These are phyloP conservation scores for Drosera capensis DNA, from an alignment of 148 eudicot genomes.

Conservation along the genomic window DNA sequence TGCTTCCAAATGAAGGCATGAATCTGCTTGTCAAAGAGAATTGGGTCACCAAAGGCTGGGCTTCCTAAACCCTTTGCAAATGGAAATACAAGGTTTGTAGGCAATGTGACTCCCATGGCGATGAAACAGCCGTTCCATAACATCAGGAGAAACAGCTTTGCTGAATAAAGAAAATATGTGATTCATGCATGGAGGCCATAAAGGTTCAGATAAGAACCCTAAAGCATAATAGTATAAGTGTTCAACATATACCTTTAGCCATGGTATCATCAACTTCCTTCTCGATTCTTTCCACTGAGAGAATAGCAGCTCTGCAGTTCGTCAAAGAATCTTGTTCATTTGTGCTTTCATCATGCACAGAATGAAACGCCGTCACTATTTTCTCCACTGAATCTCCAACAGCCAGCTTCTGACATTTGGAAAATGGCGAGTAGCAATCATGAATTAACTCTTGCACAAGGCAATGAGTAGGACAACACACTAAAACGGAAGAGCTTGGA, in stretches of 20 bases:
- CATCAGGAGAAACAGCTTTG: too few species aligned
- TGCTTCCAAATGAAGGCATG: too few species aligned
- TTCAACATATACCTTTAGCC: constrained; percentile 47
- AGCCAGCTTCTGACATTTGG: constrained; percentile 56
- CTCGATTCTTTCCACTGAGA: constrained; percentile 35
- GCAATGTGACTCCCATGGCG: too few species aligned
- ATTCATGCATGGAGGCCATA: too few species aligned
- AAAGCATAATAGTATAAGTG: neutral
- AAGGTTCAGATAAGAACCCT: neutral
- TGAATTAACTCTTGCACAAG: neutral
- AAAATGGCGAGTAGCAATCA: constrained; percentile 3
- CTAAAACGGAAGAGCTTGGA: constrained; percentile 3
- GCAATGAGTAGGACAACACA: neutral
- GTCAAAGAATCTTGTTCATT: constrained; percentile 48
- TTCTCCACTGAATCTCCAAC: constrained; percentile 75
- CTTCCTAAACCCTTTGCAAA: too few species aligned
- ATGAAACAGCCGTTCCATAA: too few species aligned
- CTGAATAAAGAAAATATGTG: too few species aligned
- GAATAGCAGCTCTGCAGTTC: constrained; percentile 38
- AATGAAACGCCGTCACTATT: constrained; percentile 66
- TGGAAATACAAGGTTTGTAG: too few species aligned
- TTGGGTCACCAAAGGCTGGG: too few species aligned
- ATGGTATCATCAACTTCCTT: constrained; percentile 31
- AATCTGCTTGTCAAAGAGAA: too few species aligned
- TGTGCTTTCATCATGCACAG: constrained; percentile 44